Conservation (phyloP, 306 rosid species). For the Lathyrus sativus region DNA sequence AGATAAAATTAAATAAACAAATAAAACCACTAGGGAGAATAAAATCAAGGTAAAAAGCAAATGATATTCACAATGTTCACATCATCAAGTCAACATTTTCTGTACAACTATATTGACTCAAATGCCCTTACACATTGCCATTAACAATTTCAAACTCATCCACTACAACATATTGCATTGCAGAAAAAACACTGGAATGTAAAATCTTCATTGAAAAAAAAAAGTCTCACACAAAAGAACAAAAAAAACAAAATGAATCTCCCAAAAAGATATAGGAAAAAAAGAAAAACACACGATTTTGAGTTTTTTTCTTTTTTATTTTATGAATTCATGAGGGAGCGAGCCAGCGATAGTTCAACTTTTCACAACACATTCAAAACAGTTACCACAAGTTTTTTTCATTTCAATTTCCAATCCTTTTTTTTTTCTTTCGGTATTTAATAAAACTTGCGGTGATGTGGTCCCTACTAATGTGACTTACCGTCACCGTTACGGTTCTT, state of each 20-base stretch:
- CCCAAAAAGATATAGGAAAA: neutral
- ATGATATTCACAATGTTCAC: constrained; percentile 45
- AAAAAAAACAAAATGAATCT: constrained; percentile 21
- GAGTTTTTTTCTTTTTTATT: constrained; percentile 8
- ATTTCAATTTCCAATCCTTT: constrained; percentile 14
- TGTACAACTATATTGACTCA: constrained; percentile 55
- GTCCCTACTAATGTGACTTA: constrained; percentile 40
- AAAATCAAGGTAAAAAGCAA: constrained; percentile 20
- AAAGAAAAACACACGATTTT: neutral
- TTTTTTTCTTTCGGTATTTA: neutral
- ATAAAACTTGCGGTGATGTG: neutral
- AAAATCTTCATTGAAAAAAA: constrained; percentile 1
- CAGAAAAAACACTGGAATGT: neutral
- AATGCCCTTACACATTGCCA: constrained; percentile 43
- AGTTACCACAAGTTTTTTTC: neutral
- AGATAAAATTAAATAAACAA: neutral
- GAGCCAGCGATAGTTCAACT: neutral
- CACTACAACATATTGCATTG: neutral
- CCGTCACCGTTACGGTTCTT: constrained; percentile 65
- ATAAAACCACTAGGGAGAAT: neutral
- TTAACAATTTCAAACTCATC: constrained; percentile 31
- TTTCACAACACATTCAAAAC: neutral
- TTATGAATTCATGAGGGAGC: constrained; percentile 11
- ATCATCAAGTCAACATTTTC: constrained; percentile 49
- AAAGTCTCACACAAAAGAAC: constrained; percentile 8